Evolutionary conservation across 805 yeast genomes (phyloP).

Genomic region (Yarrowia bubula): DNA sequence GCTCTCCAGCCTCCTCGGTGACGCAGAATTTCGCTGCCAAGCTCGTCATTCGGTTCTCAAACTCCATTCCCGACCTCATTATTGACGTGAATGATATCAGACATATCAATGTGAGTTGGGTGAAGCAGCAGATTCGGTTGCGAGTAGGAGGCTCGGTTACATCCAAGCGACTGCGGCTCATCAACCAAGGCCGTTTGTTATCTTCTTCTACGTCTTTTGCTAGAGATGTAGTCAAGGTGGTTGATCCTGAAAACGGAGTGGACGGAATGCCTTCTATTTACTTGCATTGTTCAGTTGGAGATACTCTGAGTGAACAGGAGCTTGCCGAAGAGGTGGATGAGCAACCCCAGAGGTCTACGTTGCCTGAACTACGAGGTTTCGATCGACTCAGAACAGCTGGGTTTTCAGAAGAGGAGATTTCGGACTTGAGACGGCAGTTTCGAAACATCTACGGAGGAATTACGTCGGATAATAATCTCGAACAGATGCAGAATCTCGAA

Average conservation of each 20-base stretch:
- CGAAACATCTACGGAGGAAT: constrained; percentile 47
- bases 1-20: not conserved
- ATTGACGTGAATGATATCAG: constrained; percentile 41
- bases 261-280: constrained; percentile 45
- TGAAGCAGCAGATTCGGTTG: constrained; percentile 47
- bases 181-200: constrained; percentile 66
- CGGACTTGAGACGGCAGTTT: constrained; percentile 71
- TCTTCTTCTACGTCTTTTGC: constrained; percentile 55
- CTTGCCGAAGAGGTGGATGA: constrained; percentile 58
- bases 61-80: constrained; percentile 45
- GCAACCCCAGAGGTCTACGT: constrained; percentile 51
- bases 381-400: constrained; percentile 83
- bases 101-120: constrained; percentile 42
- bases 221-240: constrained; percentile 45
- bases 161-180: constrained; percentile 53
- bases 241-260: constrained; percentile 22
- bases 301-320: constrained; percentile 53
- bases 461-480: constrained; percentile 5
- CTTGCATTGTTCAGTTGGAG: constrained; percentile 80
- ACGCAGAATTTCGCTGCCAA: not conserved
- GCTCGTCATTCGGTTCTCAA: constrained; percentile 48
- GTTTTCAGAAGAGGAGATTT: constrained; percentile 73
- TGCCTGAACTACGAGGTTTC: constrained; percentile 77
- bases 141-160: constrained; percentile 38
- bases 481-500: constrained; percentile 49